A percentile compares a stretch with the other conserved stretches of the same genome.
Evolutionary conservation across 129 eudicot genomes (phyloP).

Genomic region (Arctium lappa): DNA sequence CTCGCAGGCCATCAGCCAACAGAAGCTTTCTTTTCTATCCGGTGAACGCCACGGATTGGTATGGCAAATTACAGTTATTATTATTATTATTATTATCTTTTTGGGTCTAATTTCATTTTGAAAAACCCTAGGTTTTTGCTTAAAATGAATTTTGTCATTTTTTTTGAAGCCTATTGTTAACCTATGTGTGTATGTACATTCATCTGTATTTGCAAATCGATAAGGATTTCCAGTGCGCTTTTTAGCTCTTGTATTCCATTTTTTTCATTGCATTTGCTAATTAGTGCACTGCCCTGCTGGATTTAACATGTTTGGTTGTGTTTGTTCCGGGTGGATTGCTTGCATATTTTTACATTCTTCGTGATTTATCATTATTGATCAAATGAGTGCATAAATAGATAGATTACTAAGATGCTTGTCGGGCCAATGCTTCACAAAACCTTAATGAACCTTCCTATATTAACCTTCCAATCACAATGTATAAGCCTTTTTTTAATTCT

Average conservation of each 20-base stretch:
- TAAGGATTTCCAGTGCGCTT: not conserved
- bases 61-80: not conserved
- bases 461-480: not conserved
- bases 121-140: slow-evolving; percentile 18
- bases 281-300: not conserved
- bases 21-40: slow-evolving; percentile 49
- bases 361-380: not conserved
- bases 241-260: not conserved
- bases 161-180: not conserved
- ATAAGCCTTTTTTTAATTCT: not conserved
- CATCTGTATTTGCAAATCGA: not conserved
- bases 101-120: not conserved
- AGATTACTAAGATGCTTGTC: not conserved
- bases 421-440: not conserved
- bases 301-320: not conserved
- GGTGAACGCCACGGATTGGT: slow-evolving; percentile 73
- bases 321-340: not conserved
- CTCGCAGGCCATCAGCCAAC: slow-evolving; percentile 49
- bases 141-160: not conserved
- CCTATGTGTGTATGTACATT: not conserved
- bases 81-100: not conserved
- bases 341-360: not conserved
- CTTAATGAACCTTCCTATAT: not conserved
- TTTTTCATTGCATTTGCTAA: not conserved
- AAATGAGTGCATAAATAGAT: not conserved